These are phyloP conservation scores for Metarhizium album DNA, from an alignment of 2,329 filamentous ascomycete genomes.

Conservation along the genomic window DNA sequence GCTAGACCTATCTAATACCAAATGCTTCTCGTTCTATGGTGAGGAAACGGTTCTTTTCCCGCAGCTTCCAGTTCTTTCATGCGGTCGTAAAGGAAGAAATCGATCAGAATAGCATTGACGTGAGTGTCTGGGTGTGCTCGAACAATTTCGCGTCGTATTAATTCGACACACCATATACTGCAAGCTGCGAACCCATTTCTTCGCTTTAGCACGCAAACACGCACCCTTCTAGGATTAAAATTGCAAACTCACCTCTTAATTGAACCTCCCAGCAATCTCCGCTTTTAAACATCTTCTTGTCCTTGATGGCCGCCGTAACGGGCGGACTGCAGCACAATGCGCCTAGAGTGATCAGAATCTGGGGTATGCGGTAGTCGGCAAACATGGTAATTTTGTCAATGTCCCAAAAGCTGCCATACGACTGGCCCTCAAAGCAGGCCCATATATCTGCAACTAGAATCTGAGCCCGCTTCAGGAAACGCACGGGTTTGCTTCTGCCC, in stretches of 20 bases:
- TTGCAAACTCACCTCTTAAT: slow-evolving; percentile 56
- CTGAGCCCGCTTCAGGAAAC: slow-evolving; percentile 87
- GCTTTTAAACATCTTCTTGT: slow-evolving; percentile 53
- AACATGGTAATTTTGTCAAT: slow-evolving; percentile 98
- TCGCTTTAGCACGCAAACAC: background rate
- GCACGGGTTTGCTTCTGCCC: slow-evolving; percentile 55
- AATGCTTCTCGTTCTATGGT: slow-evolving; percentile 85
- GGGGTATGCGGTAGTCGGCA: slow-evolving; percentile 92
- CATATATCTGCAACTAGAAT: slow-evolving; percentile 93
- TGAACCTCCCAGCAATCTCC: slow-evolving; percentile 78
- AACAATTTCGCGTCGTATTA: slow-evolving; percentile 73
- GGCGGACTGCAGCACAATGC: slow-evolving; percentile 78
- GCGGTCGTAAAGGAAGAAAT: slow-evolving; percentile 94
- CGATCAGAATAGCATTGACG: slow-evolving; percentile 83
- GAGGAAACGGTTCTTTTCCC: slow-evolving; percentile 50
- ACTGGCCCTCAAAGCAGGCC: slow-evolving; percentile 82
- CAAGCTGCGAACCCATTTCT: slow-evolving; percentile 53
- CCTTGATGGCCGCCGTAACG: slow-evolving; percentile 59
- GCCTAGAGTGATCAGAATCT: slow-evolving; percentile 76
- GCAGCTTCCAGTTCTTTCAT: slow-evolving; percentile 73
- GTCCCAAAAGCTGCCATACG: slow-evolving; percentile 73
- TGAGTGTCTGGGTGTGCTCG: slow-evolving; percentile 58
- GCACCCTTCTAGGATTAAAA: background rate
- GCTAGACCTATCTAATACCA: slow-evolving; percentile 65
- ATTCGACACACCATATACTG: slow-evolving; percentile 92